Evolutionary conservation across 208 protist genomes (phyloP).

Genomic region (Tritrichomonas foetus): DNA sequence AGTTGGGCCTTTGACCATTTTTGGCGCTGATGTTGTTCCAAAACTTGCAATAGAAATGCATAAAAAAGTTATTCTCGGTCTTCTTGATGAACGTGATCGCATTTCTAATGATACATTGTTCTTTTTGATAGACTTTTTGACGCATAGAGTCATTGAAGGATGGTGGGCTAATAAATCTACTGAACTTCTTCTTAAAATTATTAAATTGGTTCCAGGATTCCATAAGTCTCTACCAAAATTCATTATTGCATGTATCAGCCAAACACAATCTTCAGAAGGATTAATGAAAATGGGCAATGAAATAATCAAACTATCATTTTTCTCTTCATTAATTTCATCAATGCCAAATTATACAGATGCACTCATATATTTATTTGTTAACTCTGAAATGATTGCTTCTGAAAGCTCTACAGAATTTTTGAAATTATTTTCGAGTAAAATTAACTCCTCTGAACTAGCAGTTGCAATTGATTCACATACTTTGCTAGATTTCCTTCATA

Average conservation of each 20-base stretch:
- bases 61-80: not conserved
- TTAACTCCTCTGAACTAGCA: not conserved
- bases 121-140: not conserved
- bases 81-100: not conserved
- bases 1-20: not conserved
- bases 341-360: not conserved
- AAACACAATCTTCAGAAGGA: not conserved
- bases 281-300: not conserved
- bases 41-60: not conserved
- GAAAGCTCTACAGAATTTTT: not conserved
- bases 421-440: not conserved
- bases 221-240: not conserved
- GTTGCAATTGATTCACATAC: not conserved
- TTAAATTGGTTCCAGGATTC: not conserved
- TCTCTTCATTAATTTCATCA: not conserved
- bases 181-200: not conserved
- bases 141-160: not conserved
- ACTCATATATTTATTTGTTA: not conserved
- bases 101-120: not conserved
- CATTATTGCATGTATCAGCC: not conserved
- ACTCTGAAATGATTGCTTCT: not conserved
- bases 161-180: not conserved
- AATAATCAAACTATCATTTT: not conserved
- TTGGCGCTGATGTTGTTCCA: not conserved
- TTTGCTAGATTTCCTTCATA: not conserved